Evolutionary conservation across 179 eudicot species (phyloP).

Genomic region (Silene vulgaris): DNA sequence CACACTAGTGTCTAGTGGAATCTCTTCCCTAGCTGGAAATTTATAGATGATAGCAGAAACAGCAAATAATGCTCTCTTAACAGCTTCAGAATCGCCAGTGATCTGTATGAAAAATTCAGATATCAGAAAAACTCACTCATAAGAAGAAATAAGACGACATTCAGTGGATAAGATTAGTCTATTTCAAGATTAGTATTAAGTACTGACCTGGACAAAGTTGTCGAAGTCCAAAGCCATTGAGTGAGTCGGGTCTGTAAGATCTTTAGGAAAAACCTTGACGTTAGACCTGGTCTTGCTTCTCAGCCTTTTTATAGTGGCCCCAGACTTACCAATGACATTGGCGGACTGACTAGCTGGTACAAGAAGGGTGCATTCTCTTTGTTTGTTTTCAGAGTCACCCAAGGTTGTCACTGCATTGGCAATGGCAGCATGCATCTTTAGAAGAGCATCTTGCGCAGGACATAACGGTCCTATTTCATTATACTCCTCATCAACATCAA

Average conservation of each 20-base stretch:
- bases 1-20: conserved; percentile 64
- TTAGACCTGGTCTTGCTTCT: conserved; percentile 66
- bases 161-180: not conserved
- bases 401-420: conserved; percentile 48
- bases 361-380: conserved; percentile 69
- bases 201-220: conserved; percentile 73
- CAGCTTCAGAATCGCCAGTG: conserved; percentile 75
- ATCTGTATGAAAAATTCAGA: conserved; percentile 38
- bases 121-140: not conserved
- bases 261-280: conserved; percentile 68
- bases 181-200: not conserved
- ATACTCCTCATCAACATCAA: conserved; percentile 65
- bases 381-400: conserved; percentile 60
- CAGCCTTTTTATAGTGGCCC: conserved; percentile 70
- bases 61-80: conserved; percentile 77
- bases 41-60: conserved; percentile 90
- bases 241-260: conserved; percentile 62
- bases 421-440: conserved; percentile 69
- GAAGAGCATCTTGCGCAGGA: conserved; percentile 88
- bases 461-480: conserved; percentile 56
- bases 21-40: conserved; percentile 72
- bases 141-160: not conserved
- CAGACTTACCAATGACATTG: conserved; percentile 70
- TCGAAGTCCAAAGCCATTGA: conserved; percentile 88
- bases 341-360: conserved; percentile 92